Evolutionary conservation across 2,329 filamentous ascomycete species (phyloP), one percentile per base, ranked within the genome.

Genomic region (Dothistroma septosporum): DNA sequence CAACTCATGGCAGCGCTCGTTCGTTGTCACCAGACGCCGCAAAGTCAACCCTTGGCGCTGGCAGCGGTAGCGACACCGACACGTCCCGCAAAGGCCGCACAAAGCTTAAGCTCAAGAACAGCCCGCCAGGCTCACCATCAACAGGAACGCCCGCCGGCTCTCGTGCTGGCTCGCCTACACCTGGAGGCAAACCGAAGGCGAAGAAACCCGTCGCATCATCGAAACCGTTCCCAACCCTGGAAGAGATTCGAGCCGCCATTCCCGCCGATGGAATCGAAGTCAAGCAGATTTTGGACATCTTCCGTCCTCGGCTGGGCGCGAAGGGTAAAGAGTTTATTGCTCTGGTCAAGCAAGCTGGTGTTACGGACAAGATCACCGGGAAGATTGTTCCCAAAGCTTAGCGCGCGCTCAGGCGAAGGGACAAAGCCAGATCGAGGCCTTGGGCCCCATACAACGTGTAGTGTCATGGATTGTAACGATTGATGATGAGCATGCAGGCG

Each of bases 61-160:
- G 83, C 41, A 87, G 86, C 52, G 84, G 84, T 57, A 91, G 88
- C 66, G 89, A 92, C 65, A 88, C 86, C 22, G 89, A 91, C 72
- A 87, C 81, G 44, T 90, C 87, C 1, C 87, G 82, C 41, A 86
- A 78, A 58, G 77, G 76, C 56, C 85, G 82, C 73, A 83, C 83
- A 73, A 83, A 80, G 67, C 73, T 85, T 67, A 85, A 83, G 72
- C 74, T 85, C 55, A 77, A 79, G 60, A 75, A 79, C 56, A 76
- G 80, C 85, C 69, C 78, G 74, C 64, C 64, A 46, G 70, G 69
- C 54, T 72, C 60, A 75, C 83, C 58, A 65, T 75, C 49, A 69
- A 75, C 66, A 22, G 69, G 65, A 21, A 71, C 72, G 10, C 72
- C 72, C 9, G 64, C 58, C 28, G 72, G 65, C 32, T 74, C 72